These are phyloP conservation scores for Ricinus communis DNA, from an alignment of 345 rosid genomes.

Conservation along the genomic window DNA sequence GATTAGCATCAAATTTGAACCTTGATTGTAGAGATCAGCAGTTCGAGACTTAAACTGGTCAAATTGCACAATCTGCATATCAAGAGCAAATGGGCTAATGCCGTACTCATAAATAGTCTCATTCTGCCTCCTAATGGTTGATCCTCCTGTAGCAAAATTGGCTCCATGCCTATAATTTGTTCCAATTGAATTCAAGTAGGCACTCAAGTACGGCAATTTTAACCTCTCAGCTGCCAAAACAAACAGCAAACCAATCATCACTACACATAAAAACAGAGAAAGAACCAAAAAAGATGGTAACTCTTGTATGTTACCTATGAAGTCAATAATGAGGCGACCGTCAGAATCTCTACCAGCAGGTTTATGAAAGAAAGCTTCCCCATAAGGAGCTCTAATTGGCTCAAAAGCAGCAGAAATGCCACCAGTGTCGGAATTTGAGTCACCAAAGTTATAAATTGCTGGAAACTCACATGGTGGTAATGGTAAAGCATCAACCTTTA, in stretches of 20 bases:
- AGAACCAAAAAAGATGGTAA: neutral
- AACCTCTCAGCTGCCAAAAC: conserved; percentile 67
- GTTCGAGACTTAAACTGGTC: conserved; percentile 68
- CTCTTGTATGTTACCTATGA: conserved; percentile 51
- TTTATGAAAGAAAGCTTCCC: conserved; percentile 58
- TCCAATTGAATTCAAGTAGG: conserved; percentile 84
- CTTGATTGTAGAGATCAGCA: conserved; percentile 46
- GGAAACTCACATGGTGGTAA: conserved; percentile 51
- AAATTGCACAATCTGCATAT: conserved; percentile 83
- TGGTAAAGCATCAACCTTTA: conserved; percentile 20
- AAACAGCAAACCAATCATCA: neutral
- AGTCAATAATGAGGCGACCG: conserved; percentile 81
- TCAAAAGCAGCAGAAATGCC: conserved; percentile 81
- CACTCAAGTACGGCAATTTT: conserved; percentile 72
- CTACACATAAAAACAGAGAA: neutral
- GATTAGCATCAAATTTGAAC: conserved; percentile 26
- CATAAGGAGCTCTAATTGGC: conserved; percentile 55
- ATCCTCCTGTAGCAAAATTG: conserved; percentile 91
- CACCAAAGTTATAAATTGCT: conserved; percentile 88
- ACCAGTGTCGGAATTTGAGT: conserved; percentile 84
- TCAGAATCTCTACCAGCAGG: conserved; percentile 70
- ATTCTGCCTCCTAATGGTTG: conserved; percentile 79
- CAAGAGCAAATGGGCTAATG: conserved; percentile 84
- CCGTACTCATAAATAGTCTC: conserved; percentile 86
- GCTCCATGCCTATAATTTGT: conserved; percentile 83